Evolutionary conservation across 2,329 filamentous ascomycete genomes (phyloP).

Genomic region (Pseudogymnoascus verrucosus): DNA sequence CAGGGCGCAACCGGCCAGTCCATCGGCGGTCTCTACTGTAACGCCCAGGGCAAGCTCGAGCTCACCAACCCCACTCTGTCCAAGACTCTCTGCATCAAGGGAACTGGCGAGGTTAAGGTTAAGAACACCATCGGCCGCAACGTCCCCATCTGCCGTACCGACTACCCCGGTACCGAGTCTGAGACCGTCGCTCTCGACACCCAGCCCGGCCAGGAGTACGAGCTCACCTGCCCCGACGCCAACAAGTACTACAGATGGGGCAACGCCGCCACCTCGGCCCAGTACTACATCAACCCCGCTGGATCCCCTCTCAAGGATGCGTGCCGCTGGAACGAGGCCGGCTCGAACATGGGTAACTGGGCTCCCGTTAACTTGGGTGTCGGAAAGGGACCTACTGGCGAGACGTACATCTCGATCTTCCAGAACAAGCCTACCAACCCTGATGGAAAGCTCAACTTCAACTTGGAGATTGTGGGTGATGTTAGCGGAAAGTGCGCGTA

Average conservation of each 20-base stretch:
- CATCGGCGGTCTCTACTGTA: conserved; percentile 80
- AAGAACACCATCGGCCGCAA: conserved; percentile 62
- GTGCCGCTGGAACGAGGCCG: conserved; percentile 68
- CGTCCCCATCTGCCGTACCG: conserved; percentile 81
- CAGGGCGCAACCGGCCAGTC: conserved; percentile 80
- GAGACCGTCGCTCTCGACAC: conserved; percentile 74
- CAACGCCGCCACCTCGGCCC: conserved; percentile 68
- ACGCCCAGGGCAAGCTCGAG: conserved; percentile 61
- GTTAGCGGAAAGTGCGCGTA: conserved; percentile 25
- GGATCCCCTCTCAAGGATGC: conserved; percentile 58
- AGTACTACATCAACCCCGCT: conserved; percentile 92
- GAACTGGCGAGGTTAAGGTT: conserved; percentile 59
- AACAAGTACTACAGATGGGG: conserved; percentile 71
- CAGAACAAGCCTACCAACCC: conserved; percentile 65
- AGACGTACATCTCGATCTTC: conserved; percentile 78
- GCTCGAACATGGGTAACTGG: conserved; percentile 63
- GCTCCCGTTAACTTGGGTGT: conserved; percentile 81
- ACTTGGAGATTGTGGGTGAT: conserved; percentile 64
- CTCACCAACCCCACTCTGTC: conserved; percentile 61
- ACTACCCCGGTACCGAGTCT: conserved; percentile 87
- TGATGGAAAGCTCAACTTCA: conserved; percentile 61
- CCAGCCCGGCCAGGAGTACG: conserved; percentile 47
- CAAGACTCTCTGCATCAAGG: conserved; percentile 64
- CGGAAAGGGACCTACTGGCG: conserved; percentile 55
- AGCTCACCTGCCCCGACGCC: conserved; percentile 69